Evolutionary conservation across 805 yeast genomes (phyloP).

Genomic region (Teunomyces gatunensis): DNA sequence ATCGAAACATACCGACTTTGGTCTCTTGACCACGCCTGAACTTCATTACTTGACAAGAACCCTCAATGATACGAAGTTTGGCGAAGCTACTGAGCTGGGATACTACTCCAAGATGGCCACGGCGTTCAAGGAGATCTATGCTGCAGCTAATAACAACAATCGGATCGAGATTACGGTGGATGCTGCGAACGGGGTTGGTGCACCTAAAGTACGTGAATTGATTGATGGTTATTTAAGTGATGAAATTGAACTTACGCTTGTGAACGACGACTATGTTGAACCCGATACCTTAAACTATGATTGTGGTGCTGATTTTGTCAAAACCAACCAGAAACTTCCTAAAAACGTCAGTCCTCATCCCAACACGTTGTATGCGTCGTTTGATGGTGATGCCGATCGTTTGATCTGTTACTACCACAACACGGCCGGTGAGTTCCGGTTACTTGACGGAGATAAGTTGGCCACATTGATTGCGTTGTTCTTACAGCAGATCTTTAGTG

Average conservation of each 20-base stretch:
- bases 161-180: slow-evolving; percentile 64
- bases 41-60: slow-evolving; percentile 82
- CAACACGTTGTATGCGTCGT: slow-evolving; percentile 66
- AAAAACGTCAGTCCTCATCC: slow-evolving; percentile 48
- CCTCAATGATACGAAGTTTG: slow-evolving; percentile 63
- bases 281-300: slow-evolving; percentile 65
- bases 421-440: slow-evolving; percentile 37
- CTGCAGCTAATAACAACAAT: slow-evolving; percentile 14
- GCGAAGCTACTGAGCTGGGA: slow-evolving; percentile 61
- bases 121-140: slow-evolving; percentile 48
- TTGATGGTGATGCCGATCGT: slow-evolving; percentile 97
- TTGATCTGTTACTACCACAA: slow-evolving; percentile 73
- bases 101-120: slow-evolving; percentile 63
- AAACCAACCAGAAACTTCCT: slow-evolving; percentile 82
- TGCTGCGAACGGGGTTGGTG: slow-evolving; percentile 97
- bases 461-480: slow-evolving; percentile 78
- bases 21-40: slow-evolving; percentile 88
- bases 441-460: slow-evolving; percentile 92
- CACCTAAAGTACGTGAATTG: slow-evolving; percentile 60
- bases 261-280: slow-evolving; percentile 52
- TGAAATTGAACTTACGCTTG: slow-evolving; percentile 39
- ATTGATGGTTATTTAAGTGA: slow-evolving; percentile 39
- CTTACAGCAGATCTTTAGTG: slow-evolving; percentile 50
- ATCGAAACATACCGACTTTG: slow-evolving; percentile 52
- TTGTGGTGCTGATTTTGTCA: slow-evolving; percentile 96